Conservation (phyloP, 2,329 filamentous ascomycete species). For the Aspergillus hiratsukae region DNA sequence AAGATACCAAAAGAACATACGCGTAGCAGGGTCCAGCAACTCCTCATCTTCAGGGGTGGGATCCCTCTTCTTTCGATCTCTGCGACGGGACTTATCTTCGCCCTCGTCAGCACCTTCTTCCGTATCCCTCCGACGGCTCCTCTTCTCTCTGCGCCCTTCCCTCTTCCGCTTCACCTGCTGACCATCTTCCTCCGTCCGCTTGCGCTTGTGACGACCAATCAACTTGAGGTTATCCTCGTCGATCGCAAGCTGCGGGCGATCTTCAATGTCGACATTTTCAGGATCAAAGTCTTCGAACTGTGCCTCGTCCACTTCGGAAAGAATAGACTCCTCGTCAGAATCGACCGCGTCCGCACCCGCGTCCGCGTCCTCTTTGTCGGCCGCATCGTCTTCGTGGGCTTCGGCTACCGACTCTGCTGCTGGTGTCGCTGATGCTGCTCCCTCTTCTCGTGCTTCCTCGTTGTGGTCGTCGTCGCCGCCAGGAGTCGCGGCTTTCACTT, state of each 20-base stretch:
- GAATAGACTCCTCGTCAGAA: slow-evolving; percentile 57
- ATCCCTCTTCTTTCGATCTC: slow-evolving; percentile 48
- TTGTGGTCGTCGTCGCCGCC: slow-evolving; percentile 19
- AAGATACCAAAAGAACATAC: slow-evolving; percentile 43
- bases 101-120: slow-evolving; percentile 50
- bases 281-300: slow-evolving; percentile 64
- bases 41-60: slow-evolving; percentile 66
- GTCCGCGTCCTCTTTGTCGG: slow-evolving; percentile 26
- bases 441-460: slow-evolving; percentile 3
- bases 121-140: slow-evolving; percentile 69
- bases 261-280: slow-evolving; percentile 56
- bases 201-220: slow-evolving; percentile 60
- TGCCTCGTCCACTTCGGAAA: slow-evolving; percentile 62
- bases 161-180: slow-evolving; percentile 66
- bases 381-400: slow-evolving; percentile 16
- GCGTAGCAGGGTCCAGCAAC: slow-evolving; percentile 75
- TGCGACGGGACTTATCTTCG: slow-evolving; percentile 45
- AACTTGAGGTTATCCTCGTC: slow-evolving; percentile 59
- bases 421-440: slow-evolving; percentile 5
- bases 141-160: slow-evolving; percentile 53
- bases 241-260: slow-evolving; percentile 54
- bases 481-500: slow-evolving; percentile 24
- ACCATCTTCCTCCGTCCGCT: slow-evolving; percentile 59
- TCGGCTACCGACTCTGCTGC: slow-evolving; percentile 21
- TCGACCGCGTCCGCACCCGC: slow-evolving; percentile 30